Conservation (phyloP, 1,139 yeast genomes). For the Arxiozyma bovina region DNA sequence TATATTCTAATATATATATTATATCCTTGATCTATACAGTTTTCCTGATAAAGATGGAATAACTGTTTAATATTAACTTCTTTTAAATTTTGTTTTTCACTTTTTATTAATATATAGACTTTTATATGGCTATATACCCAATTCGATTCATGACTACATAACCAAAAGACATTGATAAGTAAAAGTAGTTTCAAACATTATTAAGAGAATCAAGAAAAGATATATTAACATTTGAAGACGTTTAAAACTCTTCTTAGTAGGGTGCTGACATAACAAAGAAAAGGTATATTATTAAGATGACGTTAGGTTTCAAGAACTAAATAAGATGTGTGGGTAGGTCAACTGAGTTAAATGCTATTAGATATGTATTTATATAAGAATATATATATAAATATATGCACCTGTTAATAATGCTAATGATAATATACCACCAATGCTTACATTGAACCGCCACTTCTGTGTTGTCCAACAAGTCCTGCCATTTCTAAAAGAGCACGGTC, state of each 20-base stretch:
- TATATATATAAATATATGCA: background rate
- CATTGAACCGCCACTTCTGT: constrained; percentile 55
- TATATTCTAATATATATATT: background rate
- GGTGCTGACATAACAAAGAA: too few relatives aligned
- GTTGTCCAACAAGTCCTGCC: constrained; percentile 82
- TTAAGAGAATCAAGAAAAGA: background rate
- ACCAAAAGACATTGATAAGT: background rate
- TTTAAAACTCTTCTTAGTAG: background rate
- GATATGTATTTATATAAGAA: background rate
- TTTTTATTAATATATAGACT: too few relatives aligned
- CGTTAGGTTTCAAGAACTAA: too few relatives aligned
- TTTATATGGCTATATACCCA: background rate
- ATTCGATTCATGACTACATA: too few relatives aligned
- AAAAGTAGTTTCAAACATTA: too few relatives aligned
- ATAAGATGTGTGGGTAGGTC: too few relatives aligned
- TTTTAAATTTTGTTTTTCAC: too few relatives aligned
- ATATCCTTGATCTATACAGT: background rate
- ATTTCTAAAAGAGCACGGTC: constrained; percentile 80
- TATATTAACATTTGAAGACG: too few relatives aligned
- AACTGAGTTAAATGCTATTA: too few relatives aligned
- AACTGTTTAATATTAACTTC: too few relatives aligned
- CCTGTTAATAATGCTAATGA: too few relatives aligned
- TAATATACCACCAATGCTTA: constrained; percentile 16
- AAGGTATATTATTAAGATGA: too few relatives aligned
- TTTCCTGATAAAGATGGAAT: background rate